These are phyloP conservation scores for Teratosphaeria destructans DNA, from an alignment of 2,329 filamentous ascomycete species.

Conservation along the genomic window DNA sequence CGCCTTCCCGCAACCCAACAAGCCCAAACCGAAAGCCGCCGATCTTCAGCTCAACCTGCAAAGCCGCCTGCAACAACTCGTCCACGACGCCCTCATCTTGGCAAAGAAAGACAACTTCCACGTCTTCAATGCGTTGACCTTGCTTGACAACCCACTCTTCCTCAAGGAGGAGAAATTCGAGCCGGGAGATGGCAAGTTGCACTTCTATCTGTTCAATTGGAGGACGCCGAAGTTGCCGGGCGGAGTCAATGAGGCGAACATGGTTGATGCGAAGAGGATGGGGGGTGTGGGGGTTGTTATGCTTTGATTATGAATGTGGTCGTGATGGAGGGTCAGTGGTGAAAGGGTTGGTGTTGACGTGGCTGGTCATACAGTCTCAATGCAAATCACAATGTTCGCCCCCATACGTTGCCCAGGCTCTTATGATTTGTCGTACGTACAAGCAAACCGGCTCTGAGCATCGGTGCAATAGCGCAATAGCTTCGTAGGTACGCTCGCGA, in stretches of 20 bases:
- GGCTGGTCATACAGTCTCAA: too few relatives aligned
- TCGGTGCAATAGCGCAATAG: too few relatives aligned
- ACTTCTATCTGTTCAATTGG: conserved; percentile 98
- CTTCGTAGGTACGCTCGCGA: too few relatives aligned
- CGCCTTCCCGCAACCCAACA: conserved; percentile 44
- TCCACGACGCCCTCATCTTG: conserved; percentile 77
- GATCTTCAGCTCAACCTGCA: conserved; percentile 49
- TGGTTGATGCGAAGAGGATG: conserved; percentile 63
- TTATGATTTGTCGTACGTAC: too few relatives aligned
- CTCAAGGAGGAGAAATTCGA: conserved; percentile 91
- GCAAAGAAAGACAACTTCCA: conserved; percentile 81
- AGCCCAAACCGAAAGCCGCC: conserved; percentile 11
- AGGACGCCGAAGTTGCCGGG: conserved; percentile 74
- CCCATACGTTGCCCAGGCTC: too few relatives aligned
- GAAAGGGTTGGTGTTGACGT: too few relatives aligned
- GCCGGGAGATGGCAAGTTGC: conserved; percentile 82
- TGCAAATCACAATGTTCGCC: too few relatives aligned
- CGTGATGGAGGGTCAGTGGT: too few relatives aligned
- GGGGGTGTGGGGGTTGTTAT: conserved; percentile 88
- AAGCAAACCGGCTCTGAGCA: too few relatives aligned
- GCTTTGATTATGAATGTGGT: conserved; percentile 37
- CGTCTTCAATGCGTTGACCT: conserved; percentile 89
- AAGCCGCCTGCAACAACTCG: conserved; percentile 66
- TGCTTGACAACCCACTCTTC: conserved; percentile 91
- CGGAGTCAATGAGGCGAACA: conserved; percentile 70